These are phyloP conservation scores for Dactylonectria estremocensis DNA, from an alignment of 2,329 filamentous ascomycete species.

Conservation along the genomic window DNA sequence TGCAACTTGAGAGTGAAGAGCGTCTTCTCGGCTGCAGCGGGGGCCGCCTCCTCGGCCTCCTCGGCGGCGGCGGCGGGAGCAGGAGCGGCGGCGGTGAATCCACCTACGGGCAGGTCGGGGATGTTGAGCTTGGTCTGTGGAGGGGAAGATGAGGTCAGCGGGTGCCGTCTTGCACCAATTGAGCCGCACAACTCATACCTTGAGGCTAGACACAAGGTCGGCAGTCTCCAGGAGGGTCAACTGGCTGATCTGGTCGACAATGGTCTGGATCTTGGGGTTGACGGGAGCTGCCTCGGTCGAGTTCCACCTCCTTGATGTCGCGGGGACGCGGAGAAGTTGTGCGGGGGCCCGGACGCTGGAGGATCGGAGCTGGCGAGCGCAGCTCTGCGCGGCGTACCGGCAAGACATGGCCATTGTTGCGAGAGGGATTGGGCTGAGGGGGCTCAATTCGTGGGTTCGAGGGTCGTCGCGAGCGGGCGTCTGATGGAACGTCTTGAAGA, in stretches of 20 bases:
- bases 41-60: slow-evolving; percentile 90
- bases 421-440: slow-evolving; percentile 45
- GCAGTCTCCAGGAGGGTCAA: slow-evolving; percentile 98
- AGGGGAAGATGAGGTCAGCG: slow-evolving; percentile 35
- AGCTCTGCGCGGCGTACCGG: slow-evolving; percentile 75
- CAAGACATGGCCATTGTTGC: slow-evolving; percentile 74
- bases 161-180: slow-evolving; percentile 30
- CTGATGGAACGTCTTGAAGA: slow-evolving; percentile 54
- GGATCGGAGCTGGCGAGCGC: slow-evolving; percentile 73
- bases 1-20: slow-evolving; percentile 97
- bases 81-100: slow-evolving; percentile 82
- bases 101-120: slow-evolving; percentile 95
- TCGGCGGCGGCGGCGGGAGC: slow-evolving; percentile 76
- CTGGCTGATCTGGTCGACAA: slow-evolving; percentile 99
- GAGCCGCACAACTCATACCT: slow-evolving; percentile 72
- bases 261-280: slow-evolving; percentile 93
- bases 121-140: slow-evolving; percentile 92
- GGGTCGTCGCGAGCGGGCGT: slow-evolving; percentile 50
- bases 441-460: slow-evolving; percentile 46
- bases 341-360: slow-evolving; percentile 63
- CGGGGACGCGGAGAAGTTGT: slow-evolving; percentile 62
- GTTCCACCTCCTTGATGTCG: slow-evolving; percentile 83
- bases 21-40: slow-evolving; percentile 93
- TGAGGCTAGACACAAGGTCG: slow-evolving; percentile 93
- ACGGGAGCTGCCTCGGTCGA: slow-evolving; percentile 80